phyloP scores from a whole-genome alignment of 306 rosid species.

The Coriaria nepalensis region DNA sequence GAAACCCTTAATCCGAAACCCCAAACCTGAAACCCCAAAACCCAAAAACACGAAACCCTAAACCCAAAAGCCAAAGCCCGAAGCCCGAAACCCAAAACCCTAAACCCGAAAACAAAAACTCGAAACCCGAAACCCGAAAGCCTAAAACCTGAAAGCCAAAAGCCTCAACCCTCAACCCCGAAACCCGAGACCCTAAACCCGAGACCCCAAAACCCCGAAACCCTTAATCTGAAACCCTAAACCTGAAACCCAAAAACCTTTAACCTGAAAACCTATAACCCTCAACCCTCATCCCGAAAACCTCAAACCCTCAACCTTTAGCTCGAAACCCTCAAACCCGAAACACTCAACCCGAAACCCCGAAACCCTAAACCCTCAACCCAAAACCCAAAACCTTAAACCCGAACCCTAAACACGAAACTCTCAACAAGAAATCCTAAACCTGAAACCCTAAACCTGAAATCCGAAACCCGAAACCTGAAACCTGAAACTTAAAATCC shows the following conservation, averaged over 20 bases:
- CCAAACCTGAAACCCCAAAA: too few relatives aligned
- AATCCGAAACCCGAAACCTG: too few relatives aligned
- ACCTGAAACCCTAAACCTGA: neutral
- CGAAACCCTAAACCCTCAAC: too few relatives aligned
- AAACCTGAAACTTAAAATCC: neutral
- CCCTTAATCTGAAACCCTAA: constrained; percentile 1
- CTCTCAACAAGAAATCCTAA: constrained; percentile 1
- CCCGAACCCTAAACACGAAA: constrained; percentile 9
- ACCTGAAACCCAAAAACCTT: constrained; percentile 1
- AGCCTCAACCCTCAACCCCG: neutral
- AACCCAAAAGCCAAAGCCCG: too few relatives aligned
- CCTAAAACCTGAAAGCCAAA: neutral
- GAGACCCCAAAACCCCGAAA: constrained; percentile 10
- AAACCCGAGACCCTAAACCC: constrained; percentile 2
- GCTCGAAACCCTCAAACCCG: constrained; percentile 17
- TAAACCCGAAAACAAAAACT: neutral
- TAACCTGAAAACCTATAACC: neutral
- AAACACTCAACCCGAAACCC: constrained; percentile 6
- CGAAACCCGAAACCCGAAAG: neutral
- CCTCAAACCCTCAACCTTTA: constrained; percentile 8
- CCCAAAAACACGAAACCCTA: too few relatives aligned
- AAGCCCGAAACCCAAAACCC: neutral
- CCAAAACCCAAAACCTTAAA: constrained; percentile 7
- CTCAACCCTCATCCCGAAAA: neutral
- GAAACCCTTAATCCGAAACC: too few relatives aligned